Percentiles rank a stretch among this genome's conserved stretches.
phyloP scores from a whole-genome alignment of 2,329 filamentous ascomycete species.

The Neurospora crassa region DNA sequence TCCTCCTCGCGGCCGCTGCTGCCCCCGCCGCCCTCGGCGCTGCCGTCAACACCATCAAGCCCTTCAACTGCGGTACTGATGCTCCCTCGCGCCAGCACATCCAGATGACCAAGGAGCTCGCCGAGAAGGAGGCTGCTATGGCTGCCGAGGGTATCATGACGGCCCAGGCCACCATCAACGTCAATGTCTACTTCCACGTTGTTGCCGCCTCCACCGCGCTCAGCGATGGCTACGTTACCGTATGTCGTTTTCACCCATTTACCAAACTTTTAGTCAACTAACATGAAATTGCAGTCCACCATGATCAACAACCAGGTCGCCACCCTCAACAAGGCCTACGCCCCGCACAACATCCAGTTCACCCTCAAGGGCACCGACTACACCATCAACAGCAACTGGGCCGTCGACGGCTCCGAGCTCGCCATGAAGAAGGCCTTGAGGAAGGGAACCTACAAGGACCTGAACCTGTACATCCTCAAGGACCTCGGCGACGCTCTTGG shows the following conservation, averaged over 20 bases:
- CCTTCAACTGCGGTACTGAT: constrained; percentile 19
- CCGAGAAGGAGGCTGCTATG: constrained; percentile 14
- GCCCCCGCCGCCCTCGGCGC: constrained; percentile 12
- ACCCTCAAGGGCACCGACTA: constrained; percentile 28
- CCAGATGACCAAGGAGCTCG: constrained; percentile 15
- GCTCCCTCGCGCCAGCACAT: constrained; percentile 19
- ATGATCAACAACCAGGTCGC: constrained; percentile 31
- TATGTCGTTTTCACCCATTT: constrained; percentile 10
- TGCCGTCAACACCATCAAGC: constrained; percentile 2
- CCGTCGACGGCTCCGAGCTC: constrained; percentile 29
- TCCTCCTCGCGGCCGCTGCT: constrained; percentile 10
- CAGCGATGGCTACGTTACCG: constrained; percentile 27
- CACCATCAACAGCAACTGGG: constrained; percentile 38
- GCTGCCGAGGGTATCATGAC: constrained; percentile 14
- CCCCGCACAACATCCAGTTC: constrained; percentile 34
- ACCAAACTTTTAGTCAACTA: background rate
- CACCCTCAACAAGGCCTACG: constrained; percentile 35
- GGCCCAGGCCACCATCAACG: constrained; percentile 17
- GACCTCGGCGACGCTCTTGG: constrained; percentile 29
- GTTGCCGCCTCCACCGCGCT: constrained; percentile 19
- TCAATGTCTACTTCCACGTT: constrained; percentile 27
- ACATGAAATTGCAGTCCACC: constrained; percentile 20
- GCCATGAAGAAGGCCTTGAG: constrained; percentile 36
- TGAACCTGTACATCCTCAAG: constrained; percentile 38
- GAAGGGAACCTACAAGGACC: constrained; percentile 30